phyloP scores from a whole-genome alignment of 805 yeast genomes.

The Ogataea henricii region DNA sequence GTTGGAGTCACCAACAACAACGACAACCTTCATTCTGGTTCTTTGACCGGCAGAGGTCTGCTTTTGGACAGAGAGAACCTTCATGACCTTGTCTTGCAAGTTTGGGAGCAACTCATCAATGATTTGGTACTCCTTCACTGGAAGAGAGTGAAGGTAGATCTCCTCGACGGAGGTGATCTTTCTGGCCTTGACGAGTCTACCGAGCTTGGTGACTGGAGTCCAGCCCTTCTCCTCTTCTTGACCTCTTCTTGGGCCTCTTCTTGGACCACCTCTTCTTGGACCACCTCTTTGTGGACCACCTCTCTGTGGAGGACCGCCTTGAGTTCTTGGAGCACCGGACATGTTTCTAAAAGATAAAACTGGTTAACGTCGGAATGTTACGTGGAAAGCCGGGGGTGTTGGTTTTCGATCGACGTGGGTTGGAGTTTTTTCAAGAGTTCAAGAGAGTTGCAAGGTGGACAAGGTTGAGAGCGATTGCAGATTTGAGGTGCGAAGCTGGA shows the following conservation, averaged over 20 bases:
- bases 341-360: conserved; percentile 27
- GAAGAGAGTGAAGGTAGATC: conserved; percentile 98
- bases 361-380: conserved; percentile 55
- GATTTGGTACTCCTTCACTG: conserved; percentile 99
- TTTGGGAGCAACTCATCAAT: conserved; percentile 94
- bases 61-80: conserved; percentile 99
- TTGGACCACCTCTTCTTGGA: conserved; percentile 55
- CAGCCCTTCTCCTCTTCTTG: conserved; percentile 96
- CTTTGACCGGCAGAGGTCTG: conserved; percentile 99
- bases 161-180: conserved; percentile 95
- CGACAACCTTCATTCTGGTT: conserved; percentile 99
- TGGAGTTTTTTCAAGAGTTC: too few relatives aligned
- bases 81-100: conserved; percentile 98
- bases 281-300: conserved; percentile 56
- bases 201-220: conserved; percentile 99
- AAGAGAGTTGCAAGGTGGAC: too few relatives aligned
- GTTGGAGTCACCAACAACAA: conserved; percentile 98
- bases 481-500: not conserved
- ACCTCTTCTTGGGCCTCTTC: conserved; percentile 65
- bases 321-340: conserved; percentile 47
- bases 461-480: not conserved
- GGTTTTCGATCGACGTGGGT: conserved; percentile 61
- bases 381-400: conserved; percentile 73
- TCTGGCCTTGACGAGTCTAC: conserved; percentile 99
- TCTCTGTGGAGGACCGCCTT: conserved; percentile 28